A percentile compares a stretch with the other conserved stretches of the same genome.
phyloP scores from a whole-genome alignment of 768 basidiomycete species.

The Pleurotus tuber-regium region DNA sequence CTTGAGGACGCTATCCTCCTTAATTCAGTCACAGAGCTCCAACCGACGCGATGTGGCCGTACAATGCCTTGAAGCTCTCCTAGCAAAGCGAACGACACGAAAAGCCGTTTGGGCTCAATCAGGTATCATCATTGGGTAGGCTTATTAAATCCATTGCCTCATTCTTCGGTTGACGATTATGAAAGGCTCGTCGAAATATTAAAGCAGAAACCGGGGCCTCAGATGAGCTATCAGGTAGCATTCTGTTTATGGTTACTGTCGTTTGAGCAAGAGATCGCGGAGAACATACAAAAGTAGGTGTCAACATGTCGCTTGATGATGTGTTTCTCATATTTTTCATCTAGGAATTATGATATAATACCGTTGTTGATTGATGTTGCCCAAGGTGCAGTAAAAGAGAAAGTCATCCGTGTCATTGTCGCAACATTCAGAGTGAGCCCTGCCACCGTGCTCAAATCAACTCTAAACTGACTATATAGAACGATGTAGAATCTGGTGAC shows the following conservation, averaged over 20 bases:
- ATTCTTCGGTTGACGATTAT: background rate
- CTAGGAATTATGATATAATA: conserved; percentile 86
- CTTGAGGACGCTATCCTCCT: conserved; percentile 52
- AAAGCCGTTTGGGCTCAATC: conserved; percentile 77
- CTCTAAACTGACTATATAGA: conserved; percentile 6
- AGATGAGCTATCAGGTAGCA: conserved; percentile 93
- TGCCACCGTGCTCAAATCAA: conserved; percentile 13
- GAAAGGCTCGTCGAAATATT: conserved; percentile 80
- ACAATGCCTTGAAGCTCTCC: conserved; percentile 83
- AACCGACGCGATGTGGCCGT: conserved; percentile 88
- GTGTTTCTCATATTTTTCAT: too few relatives aligned
- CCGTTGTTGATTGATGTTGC: conserved; percentile 82
- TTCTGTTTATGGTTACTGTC: conserved; percentile 94
- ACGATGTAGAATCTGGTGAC: conserved; percentile 75
- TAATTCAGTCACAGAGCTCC: conserved; percentile 51
- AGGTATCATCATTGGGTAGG: conserved; percentile 65
- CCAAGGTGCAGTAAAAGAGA: conserved; percentile 92
- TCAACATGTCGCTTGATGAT: background rate
- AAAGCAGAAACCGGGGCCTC: conserved; percentile 77
- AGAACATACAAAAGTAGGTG: conserved; percentile 81
- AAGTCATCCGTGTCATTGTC: conserved; percentile 90
- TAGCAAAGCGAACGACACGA: conserved; percentile 79
- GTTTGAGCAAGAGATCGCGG: conserved; percentile 83
- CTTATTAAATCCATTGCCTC: background rate
- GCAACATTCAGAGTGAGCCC: conserved; percentile 79